These are phyloP conservation scores for Tolypocladium ovalisporum DNA, from an alignment of 2,329 filamentous ascomycete species.

Conservation along the genomic window DNA sequence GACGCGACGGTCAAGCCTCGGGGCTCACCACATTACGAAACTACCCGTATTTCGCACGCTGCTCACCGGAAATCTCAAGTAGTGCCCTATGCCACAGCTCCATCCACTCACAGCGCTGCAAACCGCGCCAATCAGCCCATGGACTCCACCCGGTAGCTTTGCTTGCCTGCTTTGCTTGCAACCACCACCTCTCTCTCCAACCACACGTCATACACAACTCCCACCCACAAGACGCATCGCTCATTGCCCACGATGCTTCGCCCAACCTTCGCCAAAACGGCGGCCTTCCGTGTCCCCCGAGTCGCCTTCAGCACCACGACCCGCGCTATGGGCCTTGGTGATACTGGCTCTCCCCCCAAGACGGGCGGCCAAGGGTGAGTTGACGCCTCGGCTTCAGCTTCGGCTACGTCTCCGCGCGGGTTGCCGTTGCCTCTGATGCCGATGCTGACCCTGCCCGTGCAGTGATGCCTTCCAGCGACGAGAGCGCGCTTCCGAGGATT, in stretches of 20 bases:
- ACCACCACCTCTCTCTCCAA: slow-evolving; percentile 2
- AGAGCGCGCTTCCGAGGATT: slow-evolving; percentile 77
- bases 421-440: neutral
- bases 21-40: neutral
- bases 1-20: neutral
- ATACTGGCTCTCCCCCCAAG: slow-evolving; percentile 52
- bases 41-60: neutral
- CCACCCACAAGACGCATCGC: neutral
- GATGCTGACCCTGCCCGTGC: slow-evolving; percentile 5
- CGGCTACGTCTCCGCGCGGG: neutral
- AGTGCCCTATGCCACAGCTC: neutral
- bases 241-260: slow-evolving; percentile 49
- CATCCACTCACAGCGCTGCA: neutral
- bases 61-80: neutral
- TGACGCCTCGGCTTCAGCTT: neutral
- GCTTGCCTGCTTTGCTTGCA: neutral
- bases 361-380: slow-evolving; percentile 43
- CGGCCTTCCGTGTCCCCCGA: slow-evolving; percentile 40
- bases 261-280: slow-evolving; percentile 46
- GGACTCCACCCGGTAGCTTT: neutral
- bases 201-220: slow-evolving; percentile 3
- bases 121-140: slow-evolving; percentile 4
- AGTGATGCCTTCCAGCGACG: slow-evolving; percentile 91
- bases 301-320: slow-evolving; percentile 52
- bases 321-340: slow-evolving; percentile 57